A percentile compares a stretch with the other conserved stretches of the same genome.
phyloP scores from a whole-genome alignment of 768 basidiomycete species.

The Tricholoma terreum region DNA sequence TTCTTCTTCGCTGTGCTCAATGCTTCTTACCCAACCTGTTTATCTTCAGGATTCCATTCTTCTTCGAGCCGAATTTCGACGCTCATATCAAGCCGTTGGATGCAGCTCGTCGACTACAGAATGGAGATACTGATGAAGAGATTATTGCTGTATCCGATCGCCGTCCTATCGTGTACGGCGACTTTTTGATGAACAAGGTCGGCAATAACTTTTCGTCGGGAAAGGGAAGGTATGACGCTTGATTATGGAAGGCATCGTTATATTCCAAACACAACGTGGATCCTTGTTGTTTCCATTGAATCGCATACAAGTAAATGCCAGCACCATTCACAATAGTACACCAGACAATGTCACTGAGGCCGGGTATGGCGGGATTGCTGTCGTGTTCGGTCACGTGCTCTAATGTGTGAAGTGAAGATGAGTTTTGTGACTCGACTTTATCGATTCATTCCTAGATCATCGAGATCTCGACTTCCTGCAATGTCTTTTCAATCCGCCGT shows the following conservation, averaged over 20 bases:
- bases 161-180: slow-evolving; percentile 66
- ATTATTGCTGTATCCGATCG: slow-evolving; percentile 12
- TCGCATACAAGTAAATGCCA: no score
- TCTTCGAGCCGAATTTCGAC: slow-evolving; percentile 88
- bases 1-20: not conserved
- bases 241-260: not conserved
- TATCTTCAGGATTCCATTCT: slow-evolving; percentile 73
- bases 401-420: slow-evolving; percentile 10
- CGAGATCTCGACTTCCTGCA: slow-evolving; percentile 21
- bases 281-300: no score
- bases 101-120: slow-evolving; percentile 49
- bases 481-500: slow-evolving; percentile 58
- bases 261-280: not conserved
- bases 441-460: slow-evolving; percentile 37
- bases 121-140: slow-evolving; percentile 16
- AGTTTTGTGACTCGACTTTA: slow-evolving; percentile 36
- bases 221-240: slow-evolving; percentile 36
- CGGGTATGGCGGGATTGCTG: not conserved
- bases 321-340: no score
- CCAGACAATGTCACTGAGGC: no score
- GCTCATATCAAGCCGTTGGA: slow-evolving; percentile 65
- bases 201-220: slow-evolving; percentile 62
- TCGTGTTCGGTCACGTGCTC: slow-evolving; percentile 14
- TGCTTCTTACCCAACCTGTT: slow-evolving; percentile 4
- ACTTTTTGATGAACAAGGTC: slow-evolving; percentile 74